These are phyloP conservation scores for Tricholoma sp. DNA, from an alignment of 768 basidiomycete genomes.

Conservation along the genomic window DNA sequence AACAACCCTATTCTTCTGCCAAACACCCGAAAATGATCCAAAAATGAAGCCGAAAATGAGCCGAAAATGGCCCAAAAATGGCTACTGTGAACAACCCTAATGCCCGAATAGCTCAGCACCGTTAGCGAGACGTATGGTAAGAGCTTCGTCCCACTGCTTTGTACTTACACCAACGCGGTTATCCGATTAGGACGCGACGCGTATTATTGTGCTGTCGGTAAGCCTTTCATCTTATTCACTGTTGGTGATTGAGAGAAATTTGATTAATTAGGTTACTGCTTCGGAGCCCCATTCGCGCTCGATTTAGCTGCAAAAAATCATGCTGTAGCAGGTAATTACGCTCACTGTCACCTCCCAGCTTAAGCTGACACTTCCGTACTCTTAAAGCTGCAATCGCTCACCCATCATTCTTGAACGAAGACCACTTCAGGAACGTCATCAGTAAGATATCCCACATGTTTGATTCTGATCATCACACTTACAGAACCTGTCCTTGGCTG, in stretches of 20 bases:
- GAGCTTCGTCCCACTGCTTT: not conserved
- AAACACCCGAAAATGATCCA: too few relatives aligned
- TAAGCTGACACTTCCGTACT: not conserved
- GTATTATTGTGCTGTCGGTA: slow-evolving; percentile 43
- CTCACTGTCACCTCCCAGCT: too few relatives aligned
- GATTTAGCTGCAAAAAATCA: slow-evolving; percentile 40
- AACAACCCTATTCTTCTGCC: too few relatives aligned
- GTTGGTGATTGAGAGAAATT: not conserved
- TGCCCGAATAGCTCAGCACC: slow-evolving; percentile 48
- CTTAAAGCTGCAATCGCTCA: slow-evolving; percentile 59
- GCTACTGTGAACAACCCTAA: too few relatives aligned
- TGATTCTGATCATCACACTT: not conserved
- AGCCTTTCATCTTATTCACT: slow-evolving; percentile 4
- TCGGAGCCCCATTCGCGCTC: slow-evolving; percentile 49
- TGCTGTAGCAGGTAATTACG: slow-evolving; percentile 41
- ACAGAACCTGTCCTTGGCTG: slow-evolving; percentile 54
- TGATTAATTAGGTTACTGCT: slow-evolving; percentile 44
- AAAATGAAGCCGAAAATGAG: too few relatives aligned
- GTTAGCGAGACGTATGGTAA: slow-evolving; percentile 46
- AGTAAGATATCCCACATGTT: slow-evolving; percentile 27
- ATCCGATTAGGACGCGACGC: slow-evolving; percentile 22
- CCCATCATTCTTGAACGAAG: slow-evolving; percentile 44
- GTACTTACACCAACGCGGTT: too few relatives aligned
- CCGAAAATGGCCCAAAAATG: too few relatives aligned
- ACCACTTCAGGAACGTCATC: slow-evolving; percentile 41